Base-by-base conservation (phyloP, 176 grass and related monocot genomes). In the Leersia perrieri region DNA sequence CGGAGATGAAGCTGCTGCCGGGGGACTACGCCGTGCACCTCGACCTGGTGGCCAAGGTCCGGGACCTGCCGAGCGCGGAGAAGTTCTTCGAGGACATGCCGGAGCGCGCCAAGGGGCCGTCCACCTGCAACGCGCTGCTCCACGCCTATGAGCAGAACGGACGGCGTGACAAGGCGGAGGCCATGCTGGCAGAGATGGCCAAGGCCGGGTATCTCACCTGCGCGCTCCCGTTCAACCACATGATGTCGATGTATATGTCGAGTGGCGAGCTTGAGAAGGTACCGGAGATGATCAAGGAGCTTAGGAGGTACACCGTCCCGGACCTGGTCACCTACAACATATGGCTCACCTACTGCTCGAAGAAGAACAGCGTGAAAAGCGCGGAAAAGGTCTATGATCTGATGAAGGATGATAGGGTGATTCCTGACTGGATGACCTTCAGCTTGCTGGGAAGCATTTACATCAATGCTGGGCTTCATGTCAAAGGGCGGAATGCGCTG, bases 71-170 rank as follows among this genome's bases (percentile, higher is more conserved):
- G 36, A 94, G 92, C 62, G 86, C 95, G 6, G 85, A 89, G 71
- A 98, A 98, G 85, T 98, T 94, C 77, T 94, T 92, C 13, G 90
- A 94, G 88, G 92, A 94, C 86, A 74, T 98, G 78, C 95, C 95
- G 23, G 92, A 89, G 63, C 88, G 86, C 40, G 91, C 91, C 83
- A 94, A 94, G 88, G 92, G 47, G 0, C 78, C 82, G 38, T 86
- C 86, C 84, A 93, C 92, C 42, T 86, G 86, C 81, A 85, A 51
- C 15, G 83, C 92, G 68, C 87, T 98, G 78, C 88, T 98, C 36
- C 92, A 98, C 78, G 72, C 95, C 74, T 94, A 89, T 16, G 66
- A 75, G 58, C 88, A 94, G 82, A 33, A 87, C 28, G 77, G 78
- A 40, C 63, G 4, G 6, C 41, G 63, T 2, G 86, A 90, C 33